phyloP scores from a whole-genome alignment of 495 filamentous ascomycete species.

The Entonaema liquescens region DNA sequence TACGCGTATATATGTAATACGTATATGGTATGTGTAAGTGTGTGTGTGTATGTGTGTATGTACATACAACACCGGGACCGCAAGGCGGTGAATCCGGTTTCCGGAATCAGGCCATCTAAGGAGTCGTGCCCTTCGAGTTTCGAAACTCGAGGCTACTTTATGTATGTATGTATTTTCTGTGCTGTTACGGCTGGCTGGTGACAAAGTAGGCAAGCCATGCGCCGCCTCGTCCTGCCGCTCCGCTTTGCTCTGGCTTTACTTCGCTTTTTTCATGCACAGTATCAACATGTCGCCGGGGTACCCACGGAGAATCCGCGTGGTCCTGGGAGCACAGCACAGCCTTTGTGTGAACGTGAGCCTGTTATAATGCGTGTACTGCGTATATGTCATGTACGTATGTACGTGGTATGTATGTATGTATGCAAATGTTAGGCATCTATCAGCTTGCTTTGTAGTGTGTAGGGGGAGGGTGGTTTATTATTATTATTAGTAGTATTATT shows the following conservation, averaged over 20 bases:
- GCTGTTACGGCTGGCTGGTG: neutral
- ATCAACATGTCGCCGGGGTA: constrained; percentile 6
- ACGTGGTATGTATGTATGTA: constrained; percentile 9
- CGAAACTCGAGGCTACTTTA: constrained; percentile 27
- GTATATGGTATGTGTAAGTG: constrained; percentile 1
- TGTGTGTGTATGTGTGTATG: neutral
- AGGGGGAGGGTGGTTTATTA: constrained; percentile 6
- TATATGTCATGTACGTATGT: constrained; percentile 8
- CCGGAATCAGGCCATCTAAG: constrained; percentile 27
- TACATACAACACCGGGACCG: constrained; percentile 4
- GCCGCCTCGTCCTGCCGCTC: neutral
- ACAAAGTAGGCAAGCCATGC: neutral
- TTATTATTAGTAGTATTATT: too few species aligned
- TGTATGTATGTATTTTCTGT: neutral
- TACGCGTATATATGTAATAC: constrained; percentile 7
- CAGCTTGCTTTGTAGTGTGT: constrained; percentile 10
- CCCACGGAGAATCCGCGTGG: neutral
- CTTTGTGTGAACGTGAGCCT: neutral
- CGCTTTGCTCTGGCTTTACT: constrained; percentile 8
- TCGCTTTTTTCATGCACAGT: neutral
- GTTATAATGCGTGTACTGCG: neutral
- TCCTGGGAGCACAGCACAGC: neutral
- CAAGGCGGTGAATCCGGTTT: constrained; percentile 31
- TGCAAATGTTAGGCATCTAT: constrained; percentile 29
- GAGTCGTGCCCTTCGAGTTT: constrained; percentile 13